Percentiles rank a stretch among this genome's conserved stretches.
Evolutionary conservation across 331 rosid species (phyloP).

Genomic region (Phaseolus coccineus): DNA sequence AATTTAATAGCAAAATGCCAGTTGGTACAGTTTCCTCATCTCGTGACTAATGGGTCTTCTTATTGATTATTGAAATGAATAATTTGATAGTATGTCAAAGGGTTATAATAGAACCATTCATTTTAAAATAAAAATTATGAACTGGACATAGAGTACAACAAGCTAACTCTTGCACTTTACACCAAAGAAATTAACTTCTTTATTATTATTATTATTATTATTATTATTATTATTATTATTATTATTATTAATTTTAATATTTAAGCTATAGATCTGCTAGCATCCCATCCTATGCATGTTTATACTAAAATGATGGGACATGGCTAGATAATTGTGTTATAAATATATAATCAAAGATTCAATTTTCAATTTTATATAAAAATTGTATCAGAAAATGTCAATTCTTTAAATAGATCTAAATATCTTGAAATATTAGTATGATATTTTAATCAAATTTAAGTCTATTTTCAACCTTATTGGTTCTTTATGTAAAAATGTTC

Average conservation of each 20-base stretch:
- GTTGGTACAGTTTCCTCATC: constrained; percentile 31
- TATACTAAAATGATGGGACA: too few species aligned
- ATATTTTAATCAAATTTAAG: not conserved
- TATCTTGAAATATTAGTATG: too few species aligned
- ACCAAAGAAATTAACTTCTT: constrained; percentile 12
- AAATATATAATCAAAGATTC: too few species aligned
- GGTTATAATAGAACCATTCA: constrained; percentile 11
- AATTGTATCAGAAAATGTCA: too few species aligned
- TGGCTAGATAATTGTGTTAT: too few species aligned
- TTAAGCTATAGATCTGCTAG: not conserved
- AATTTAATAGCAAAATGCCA: constrained; percentile 18
- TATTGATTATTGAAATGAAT: constrained; percentile 19
- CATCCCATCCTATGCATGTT: not conserved
- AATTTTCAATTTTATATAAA: too few species aligned
- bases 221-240: too few species aligned
- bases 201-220: too few species aligned
- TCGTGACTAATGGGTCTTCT: constrained; percentile 42
- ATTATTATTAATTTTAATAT: not conserved
- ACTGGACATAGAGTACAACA: not conserved
- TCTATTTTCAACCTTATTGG: not conserved
- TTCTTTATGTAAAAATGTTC: not conserved
- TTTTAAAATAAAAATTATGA: not conserved
- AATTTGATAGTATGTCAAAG: constrained; percentile 42
- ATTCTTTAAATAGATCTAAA: too few species aligned
- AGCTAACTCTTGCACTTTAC: constrained; percentile 17